Evolutionary conservation across 2,329 filamentous ascomycete genomes (phyloP), one percentile per base, ranked within the genome.

Genomic region (Xylaria multiplex): DNA sequence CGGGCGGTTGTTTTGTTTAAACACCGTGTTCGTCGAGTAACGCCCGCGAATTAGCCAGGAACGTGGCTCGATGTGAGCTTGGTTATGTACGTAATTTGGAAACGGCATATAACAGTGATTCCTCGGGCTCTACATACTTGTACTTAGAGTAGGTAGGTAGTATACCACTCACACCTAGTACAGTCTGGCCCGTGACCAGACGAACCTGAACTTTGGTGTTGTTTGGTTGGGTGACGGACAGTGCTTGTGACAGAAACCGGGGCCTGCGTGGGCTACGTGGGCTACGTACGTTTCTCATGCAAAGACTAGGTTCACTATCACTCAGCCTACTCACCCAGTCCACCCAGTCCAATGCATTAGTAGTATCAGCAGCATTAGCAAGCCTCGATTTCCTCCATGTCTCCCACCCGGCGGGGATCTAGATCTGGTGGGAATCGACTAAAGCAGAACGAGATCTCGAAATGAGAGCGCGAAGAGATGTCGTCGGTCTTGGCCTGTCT

Each of bases 1-100:
- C 40, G 40, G 49, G 43, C 22, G 27, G 27, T 27, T 27, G 27
- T 27, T 27, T 27, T 27, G 35, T 62, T 52, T 57, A 53, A 43
- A 52, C 63, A 68, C 66, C 66, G 66, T 68, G 66, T 68, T 68
- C 66, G 60, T 61, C 54, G 24, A 46, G 50, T 43, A 53, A 32
- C 58, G 45, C 24, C 37, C n/a, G 57, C 50, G 27, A 55, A 59
- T 59, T 30, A 27, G 46, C 54, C 54, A 59, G 56, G 48, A 62
- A 68, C 62, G 59, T 68, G 62, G 55, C 54, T 63, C 46, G 40
- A 52, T 58, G 50, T 62, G 59, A 58, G 59, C 66, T 54, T 61
- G 52, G 30, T 62, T 50, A 64, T 68, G 66, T 68, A 61, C 64
- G 63, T 68, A 66, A 68, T 66, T 46, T 56, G 52, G 55, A 63